These are phyloP conservation scores for Penstemon eatonii DNA, from an alignment of 257 asterid species.

Conservation along the genomic window DNA sequence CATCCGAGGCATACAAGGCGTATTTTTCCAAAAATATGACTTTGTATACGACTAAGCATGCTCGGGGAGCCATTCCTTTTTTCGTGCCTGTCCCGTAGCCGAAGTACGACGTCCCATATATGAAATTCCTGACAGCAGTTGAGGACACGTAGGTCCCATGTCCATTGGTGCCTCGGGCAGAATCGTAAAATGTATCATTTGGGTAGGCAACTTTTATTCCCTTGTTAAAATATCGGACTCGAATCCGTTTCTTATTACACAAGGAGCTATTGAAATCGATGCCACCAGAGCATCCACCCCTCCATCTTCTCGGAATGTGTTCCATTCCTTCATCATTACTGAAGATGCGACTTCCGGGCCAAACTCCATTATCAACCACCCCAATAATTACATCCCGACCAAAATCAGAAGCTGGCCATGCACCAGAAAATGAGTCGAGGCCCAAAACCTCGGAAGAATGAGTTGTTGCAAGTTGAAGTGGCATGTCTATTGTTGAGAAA, in stretches of 20 bases:
- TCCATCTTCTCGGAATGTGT: conserved; percentile 45
- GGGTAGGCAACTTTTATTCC: conserved; percentile 38
- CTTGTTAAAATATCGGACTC: conserved; percentile 46
- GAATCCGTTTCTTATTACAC: conserved; percentile 51
- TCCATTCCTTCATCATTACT: conserved; percentile 41
- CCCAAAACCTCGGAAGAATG: conserved; percentile 45
- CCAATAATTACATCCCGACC: conserved; percentile 50
- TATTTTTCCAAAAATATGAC: too few relatives aligned
- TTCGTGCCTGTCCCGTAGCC: too few relatives aligned
- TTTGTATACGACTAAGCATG: too few relatives aligned
- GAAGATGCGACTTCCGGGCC: conserved; percentile 55
- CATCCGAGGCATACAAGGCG: too few relatives aligned
- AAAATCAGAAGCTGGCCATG: conserved; percentile 45
- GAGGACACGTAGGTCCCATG: too few relatives aligned
- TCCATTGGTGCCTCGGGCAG: too few relatives aligned
- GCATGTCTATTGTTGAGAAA: conserved; percentile 31
- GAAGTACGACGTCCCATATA: too few relatives aligned
- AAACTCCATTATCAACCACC: conserved; percentile 44
- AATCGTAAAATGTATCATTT: too few relatives aligned
- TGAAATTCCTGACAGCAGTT: too few relatives aligned
- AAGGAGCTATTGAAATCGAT: conserved; percentile 38
- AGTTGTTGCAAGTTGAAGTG: conserved; percentile 41
- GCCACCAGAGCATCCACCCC: conserved; percentile 43
- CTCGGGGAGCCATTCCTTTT: too few relatives aligned
- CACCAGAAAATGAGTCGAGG: conserved; percentile 36